Evolutionary conservation across 2,329 filamentous ascomycete genomes (phyloP), one percentile per base, ranked within the genome.

Genomic region (Aspergillus sp.): DNA sequence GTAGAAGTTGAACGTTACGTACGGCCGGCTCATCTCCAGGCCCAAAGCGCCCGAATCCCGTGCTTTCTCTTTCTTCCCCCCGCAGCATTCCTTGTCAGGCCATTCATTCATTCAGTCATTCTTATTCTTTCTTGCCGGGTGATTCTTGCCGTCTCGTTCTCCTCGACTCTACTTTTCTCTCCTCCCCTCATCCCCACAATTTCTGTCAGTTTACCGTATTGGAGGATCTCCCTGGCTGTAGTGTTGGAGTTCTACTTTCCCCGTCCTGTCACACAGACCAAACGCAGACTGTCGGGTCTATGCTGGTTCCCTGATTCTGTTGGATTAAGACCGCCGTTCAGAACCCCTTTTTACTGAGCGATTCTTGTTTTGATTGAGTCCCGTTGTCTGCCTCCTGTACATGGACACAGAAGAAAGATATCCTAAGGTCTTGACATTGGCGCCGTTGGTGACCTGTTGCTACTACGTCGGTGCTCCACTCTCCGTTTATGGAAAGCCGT

Each of bases 401-500:
- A n/a, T 49, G 49, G 32, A n/a, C 18, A 6, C 18, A 47, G 45
- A 20, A 24, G 45, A 12, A 24, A 10, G 6, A 47, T 14, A 47
- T 24, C 20, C 7, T 6, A 16, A 10, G 45, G n/a, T 11, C 45
- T 47, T 47, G 45, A 22, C 14, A 20, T 14, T 47, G 45, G 18
- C 20, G 45, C 32, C 24, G n/a, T 52, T 52, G 24, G 24, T 58
- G 32, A 39, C 46, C 46, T 45, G 32, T 26, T 56, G 22, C 49
- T 54, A 10, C 24, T 46, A 22, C 45, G 49, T 22, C 45, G 52
- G 46, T 61, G 55, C 60, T 59, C 57, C 54, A 57, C 54, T 55
- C 57, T 49, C 58, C 59, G 59, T 52, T 64, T 63, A 63, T 55
- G 60, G 64, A 62, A 59, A 55, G 39, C 55, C 46, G 55, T 53